Base-by-base conservation (phyloP, 768 basidiomycete genomes). In the Pisolithus tinctorius region DNA sequence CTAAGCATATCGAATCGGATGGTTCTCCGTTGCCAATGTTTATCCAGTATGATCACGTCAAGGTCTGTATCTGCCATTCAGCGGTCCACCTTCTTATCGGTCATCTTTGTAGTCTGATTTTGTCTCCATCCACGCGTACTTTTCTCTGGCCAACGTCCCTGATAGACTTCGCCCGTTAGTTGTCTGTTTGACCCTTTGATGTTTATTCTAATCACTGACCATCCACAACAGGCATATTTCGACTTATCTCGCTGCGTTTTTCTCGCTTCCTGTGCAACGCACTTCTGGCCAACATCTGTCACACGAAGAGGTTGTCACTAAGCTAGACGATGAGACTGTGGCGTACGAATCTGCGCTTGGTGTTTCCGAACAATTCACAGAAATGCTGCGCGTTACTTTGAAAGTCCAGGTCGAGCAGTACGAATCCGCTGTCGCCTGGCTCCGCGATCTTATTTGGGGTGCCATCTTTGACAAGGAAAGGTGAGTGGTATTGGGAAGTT, bases 1-100 rank as follows among this genome's bases (percentile, higher is more conserved):
- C 77, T 50, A 72, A 73, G 52, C 80, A 88, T 60, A 72, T 99
- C 25, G 74, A 80, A 48, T 64, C 70, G 3, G 93, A 96, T 57
- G 86, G 84, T 3, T 63, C 74, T 2, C 64, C 77, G 3, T 64
- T 94, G 31, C 83, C 95, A 6, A 94, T 93, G 71, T 94, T 93
- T 64, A 81, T 95, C 9, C 86, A 96, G 62, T 99, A 91, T 61
- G 88, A 96, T 60, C 90, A 94, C 66, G 92, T 95, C 45, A 80
- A 92, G 74, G 93, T 88, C 34, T 50, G 26, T 50, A 44, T 36
- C 48, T 48, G 41, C 25, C 16, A n/a, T 31, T 23, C 42, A 26
- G 47, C 30, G 26, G 9, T 13, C 16, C 8, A 20, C 10, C 31
- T 40, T 20, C 37, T 25, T 25, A 44, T 49, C 38, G 38, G 52